A percentile compares a stretch with the other conserved stretches of the same genome.
Conservation (phyloP, 495 filamentous ascomycete genomes). For the Cudoniella acicularis region DNA sequence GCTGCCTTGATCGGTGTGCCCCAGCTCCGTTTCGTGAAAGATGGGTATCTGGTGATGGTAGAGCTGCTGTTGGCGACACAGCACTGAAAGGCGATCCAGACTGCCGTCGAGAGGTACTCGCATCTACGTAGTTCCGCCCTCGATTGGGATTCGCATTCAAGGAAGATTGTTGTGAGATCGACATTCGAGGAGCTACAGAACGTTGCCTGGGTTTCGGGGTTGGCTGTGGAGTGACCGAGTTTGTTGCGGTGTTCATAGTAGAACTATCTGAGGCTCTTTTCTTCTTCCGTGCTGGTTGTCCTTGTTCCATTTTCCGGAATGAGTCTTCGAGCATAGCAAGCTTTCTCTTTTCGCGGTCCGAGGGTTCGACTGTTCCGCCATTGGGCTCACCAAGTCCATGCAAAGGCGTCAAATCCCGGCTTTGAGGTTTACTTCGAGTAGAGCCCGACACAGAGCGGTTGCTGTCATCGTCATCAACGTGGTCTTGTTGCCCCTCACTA, state of each 20-base stretch:
- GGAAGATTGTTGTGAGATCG: constrained; percentile 16
- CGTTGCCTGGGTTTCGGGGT: constrained; percentile 22
- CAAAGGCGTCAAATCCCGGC: constrained; percentile 74
- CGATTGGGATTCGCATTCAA: constrained; percentile 24
- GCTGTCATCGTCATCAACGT: constrained; percentile 53
- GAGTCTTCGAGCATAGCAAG: constrained; percentile 78
- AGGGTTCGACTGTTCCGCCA: constrained; percentile 59
- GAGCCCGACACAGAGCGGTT: constrained; percentile 72
- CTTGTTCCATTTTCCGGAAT: constrained; percentile 62
- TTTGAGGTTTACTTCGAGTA: constrained; percentile 66
- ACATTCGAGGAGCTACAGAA: constrained; percentile 30
- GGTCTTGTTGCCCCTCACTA: constrained; percentile 63
- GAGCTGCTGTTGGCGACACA: constrained; percentile 30
- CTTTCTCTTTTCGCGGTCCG: constrained; percentile 84
- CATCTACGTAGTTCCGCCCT: constrained; percentile 46
- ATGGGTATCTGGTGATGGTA: constrained; percentile 14
- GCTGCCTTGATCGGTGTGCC: constrained; percentile 24
- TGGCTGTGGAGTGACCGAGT: constrained; percentile 35
- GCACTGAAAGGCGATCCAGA: constrained; percentile 44
- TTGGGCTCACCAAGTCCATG: constrained; percentile 45
- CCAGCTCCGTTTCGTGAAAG: constrained; percentile 1
- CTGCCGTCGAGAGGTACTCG: constrained; percentile 43
- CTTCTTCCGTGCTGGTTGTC: constrained; percentile 50
- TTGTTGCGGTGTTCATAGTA: constrained; percentile 27
- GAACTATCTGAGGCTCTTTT: constrained; percentile 60